phyloP scores from a whole-genome alignment of 2,329 filamentous ascomycete species.

The Claviceps sp. region DNA sequence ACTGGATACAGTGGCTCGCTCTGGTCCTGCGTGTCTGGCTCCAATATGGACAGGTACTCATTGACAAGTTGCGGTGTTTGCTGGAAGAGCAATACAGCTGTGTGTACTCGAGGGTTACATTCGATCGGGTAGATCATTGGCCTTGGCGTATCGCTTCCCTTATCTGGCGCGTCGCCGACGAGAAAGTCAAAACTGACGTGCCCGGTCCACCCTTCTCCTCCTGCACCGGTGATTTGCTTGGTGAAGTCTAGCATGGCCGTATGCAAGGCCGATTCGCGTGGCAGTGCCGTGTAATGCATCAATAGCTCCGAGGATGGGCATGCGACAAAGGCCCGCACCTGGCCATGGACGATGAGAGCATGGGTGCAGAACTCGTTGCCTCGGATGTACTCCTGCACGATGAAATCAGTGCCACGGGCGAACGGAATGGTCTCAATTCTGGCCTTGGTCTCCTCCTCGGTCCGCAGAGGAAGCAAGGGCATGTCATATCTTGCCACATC shows the following conservation, averaged over 20 bases:
- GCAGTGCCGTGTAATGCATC: conserved; percentile 53
- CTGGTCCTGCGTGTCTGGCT: conserved; percentile 8
- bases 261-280: conserved; percentile 37
- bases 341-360: conserved; percentile 49
- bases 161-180: not conserved
- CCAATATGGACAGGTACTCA: conserved; percentile 38
- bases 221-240: conserved; percentile 35
- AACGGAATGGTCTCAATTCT: conserved; percentile 31
- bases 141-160: not conserved
- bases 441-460: conserved; percentile 40
- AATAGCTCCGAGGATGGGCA: conserved; percentile 49
- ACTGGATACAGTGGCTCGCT: conserved; percentile 11
- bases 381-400: conserved; percentile 51
- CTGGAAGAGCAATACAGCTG: conserved; percentile 48
- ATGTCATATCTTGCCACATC: conserved; percentile 46
- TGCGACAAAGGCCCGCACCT: conserved; percentile 52
- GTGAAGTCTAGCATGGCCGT: conserved; percentile 54
- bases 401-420: conserved; percentile 38
- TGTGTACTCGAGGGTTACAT: conserved; percentile 58
- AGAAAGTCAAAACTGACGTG: conserved; percentile 2
- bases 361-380: conserved; percentile 59
- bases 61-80: conserved; percentile 31
- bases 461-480: conserved; percentile 48
- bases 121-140: conserved; percentile 48
- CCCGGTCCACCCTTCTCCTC: conserved; percentile 21